Evolutionary conservation across 1,284 basidiomycete species (phyloP).

Genomic region (Paramarasmius palmivorus): DNA sequence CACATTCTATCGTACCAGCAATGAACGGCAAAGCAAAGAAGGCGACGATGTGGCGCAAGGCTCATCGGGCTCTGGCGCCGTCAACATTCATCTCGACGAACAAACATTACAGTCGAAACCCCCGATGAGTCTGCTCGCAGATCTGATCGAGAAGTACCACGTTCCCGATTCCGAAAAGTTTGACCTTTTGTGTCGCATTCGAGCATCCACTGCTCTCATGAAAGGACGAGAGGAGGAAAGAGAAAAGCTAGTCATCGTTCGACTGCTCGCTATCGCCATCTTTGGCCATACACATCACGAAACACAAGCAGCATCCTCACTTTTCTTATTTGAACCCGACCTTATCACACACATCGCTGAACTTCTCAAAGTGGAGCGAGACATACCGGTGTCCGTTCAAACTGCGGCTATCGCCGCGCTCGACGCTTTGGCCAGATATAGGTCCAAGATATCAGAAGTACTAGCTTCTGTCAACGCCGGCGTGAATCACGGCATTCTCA

Average conservation of each 20-base stretch:
- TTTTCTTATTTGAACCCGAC: constrained; percentile 96
- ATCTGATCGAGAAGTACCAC: constrained; percentile 69
- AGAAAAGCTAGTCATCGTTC: constrained; percentile 79
- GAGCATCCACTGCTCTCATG: constrained; percentile 71
- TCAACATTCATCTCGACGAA: constrained; percentile 65
- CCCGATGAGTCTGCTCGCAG: constrained; percentile 75
- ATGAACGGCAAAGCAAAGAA: constrained; percentile 42
- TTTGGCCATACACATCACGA: constrained; percentile 87
- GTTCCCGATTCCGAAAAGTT: constrained; percentile 88
- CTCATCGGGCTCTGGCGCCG: constrained; percentile 45
- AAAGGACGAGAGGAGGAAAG: constrained; percentile 62
- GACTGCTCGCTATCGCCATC: constrained; percentile 88
- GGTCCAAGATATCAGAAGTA: constrained; percentile 83
- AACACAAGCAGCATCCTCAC: constrained; percentile 72
- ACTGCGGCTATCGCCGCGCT: constrained; percentile 86
- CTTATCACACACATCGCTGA: constrained; percentile 88
- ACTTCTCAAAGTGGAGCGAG: constrained; percentile 78
- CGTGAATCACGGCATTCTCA: constrained; percentile 93
- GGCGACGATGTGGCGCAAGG: constrained; percentile 36
- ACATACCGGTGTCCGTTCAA: constrained; percentile 70
- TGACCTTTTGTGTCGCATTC: constrained; percentile 86
- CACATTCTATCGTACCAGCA: constrained; percentile 69
- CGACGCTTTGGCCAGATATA: constrained; percentile 88
- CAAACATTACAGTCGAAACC: constrained; percentile 58
- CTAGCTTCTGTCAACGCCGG: constrained; percentile 91